A percentile compares a stretch with the other conserved stretches of the same genome.
phyloP scores from a whole-genome alignment of 768 basidiomycete genomes.

The Naganishia vaughanmartiniae region DNA sequence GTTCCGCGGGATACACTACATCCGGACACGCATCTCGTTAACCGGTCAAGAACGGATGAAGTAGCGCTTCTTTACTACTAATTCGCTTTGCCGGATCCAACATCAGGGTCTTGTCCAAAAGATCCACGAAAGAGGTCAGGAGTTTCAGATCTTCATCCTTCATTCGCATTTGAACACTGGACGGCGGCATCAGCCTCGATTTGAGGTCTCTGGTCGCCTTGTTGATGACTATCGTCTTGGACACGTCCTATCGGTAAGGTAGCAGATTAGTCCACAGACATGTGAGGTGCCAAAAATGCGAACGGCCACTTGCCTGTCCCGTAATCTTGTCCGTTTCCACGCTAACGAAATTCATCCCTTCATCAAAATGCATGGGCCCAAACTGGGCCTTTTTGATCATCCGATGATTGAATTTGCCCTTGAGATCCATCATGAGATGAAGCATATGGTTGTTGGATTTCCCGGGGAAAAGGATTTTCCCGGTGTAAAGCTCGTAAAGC shows the following conservation, averaged over 20 bases:
- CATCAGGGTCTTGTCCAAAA: slow-evolving; percentile 83
- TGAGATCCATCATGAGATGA: slow-evolving; percentile 94
- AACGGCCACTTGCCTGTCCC: slow-evolving; percentile 67
- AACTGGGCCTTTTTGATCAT: slow-evolving; percentile 94
- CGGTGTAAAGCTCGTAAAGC: slow-evolving; percentile 70
- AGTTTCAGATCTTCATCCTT: slow-evolving; percentile 72
- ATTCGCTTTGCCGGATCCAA: slow-evolving; percentile 83
- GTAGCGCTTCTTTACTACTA: slow-evolving; percentile 82
- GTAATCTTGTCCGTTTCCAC: slow-evolving; percentile 81
- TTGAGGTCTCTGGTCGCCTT: slow-evolving; percentile 79
- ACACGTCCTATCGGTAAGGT: slow-evolving; percentile 62
- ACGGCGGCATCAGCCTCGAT: slow-evolving; percentile 74
- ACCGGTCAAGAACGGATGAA: slow-evolving; percentile 79
- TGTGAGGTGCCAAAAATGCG: background rate
- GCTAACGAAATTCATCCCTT: slow-evolving; percentile 75
- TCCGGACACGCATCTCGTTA: slow-evolving; percentile 3
- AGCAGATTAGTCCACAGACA: background rate
- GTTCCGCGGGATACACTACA: no score
- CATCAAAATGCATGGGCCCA: slow-evolving; percentile 88
- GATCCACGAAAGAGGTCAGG: slow-evolving; percentile 74
- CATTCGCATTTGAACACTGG: slow-evolving; percentile 64
- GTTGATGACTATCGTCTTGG: slow-evolving; percentile 75
- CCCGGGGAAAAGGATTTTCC: slow-evolving; percentile 95
- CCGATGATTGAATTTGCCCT: slow-evolving; percentile 86
- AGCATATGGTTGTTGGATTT: slow-evolving; percentile 98